A percentile compares a stretch with the other conserved stretches of the same genome.
Evolutionary conservation across 176 grass and related monocot species (phyloP).

Genomic region (Lolium rigidum): DNA sequence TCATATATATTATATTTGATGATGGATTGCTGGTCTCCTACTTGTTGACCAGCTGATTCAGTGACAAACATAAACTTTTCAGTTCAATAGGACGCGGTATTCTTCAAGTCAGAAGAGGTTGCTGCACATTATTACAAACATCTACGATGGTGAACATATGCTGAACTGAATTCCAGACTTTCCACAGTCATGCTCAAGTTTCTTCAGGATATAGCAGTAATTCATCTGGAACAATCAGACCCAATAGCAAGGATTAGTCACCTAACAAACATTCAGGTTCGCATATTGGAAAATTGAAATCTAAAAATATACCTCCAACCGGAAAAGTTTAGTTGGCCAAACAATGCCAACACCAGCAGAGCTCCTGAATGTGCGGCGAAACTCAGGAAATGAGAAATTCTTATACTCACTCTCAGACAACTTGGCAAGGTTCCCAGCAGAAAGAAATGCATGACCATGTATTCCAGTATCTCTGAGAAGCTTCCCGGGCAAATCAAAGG

Average conservation of each 20-base stretch:
- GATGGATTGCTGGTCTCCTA: neutral
- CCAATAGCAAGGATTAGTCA: conserved; percentile 9
- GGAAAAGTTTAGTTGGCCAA: conserved; percentile 64
- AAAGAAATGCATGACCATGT: conserved; percentile 70
- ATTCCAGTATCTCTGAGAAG: conserved; percentile 63
- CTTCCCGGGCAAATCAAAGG: conserved; percentile 71
- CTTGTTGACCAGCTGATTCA: conserved; percentile 10
- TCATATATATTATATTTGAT: neutral
- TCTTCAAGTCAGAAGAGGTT: neutral
- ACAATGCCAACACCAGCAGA: conserved; percentile 69
- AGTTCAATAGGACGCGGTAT: neutral
- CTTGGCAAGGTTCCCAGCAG: conserved; percentile 58
- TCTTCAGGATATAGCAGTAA: conserved; percentile 72
- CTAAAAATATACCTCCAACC: conserved; percentile 58
- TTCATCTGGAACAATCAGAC: conserved; percentile 62
- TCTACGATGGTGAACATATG: conserved; percentile 39
- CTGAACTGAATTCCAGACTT: conserved; percentile 83
- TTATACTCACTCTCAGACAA: conserved; percentile 57
- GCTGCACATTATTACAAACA: neutral
- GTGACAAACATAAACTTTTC: no score
- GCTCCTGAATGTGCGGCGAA: conserved; percentile 59
- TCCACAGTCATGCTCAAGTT: conserved; percentile 64
- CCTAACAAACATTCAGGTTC: neutral
- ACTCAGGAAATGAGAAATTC: conserved; percentile 48
- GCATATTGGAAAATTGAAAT: neutral